Conservation (phyloP, 371 early-diverging fungal species). For the Dichotomocladium elegans region DNA sequence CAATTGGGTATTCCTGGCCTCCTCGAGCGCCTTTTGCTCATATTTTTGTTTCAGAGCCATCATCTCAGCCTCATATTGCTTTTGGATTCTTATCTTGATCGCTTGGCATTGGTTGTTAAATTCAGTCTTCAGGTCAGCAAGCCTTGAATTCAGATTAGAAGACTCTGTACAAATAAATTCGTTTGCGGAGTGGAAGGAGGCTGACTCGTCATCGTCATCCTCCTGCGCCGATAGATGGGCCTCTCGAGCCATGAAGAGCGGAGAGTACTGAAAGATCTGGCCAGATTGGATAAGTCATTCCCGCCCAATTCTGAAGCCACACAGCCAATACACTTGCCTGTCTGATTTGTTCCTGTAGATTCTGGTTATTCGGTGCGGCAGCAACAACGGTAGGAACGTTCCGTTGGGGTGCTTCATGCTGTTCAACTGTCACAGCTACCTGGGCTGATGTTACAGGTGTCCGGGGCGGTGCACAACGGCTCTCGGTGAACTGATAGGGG, state of each 20-base stretch:
- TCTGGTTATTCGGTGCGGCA: background rate
- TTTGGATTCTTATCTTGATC: background rate
- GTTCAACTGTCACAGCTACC: background rate
- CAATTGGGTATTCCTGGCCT: too few relatives aligned
- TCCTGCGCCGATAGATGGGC: background rate
- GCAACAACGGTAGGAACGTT: background rate
- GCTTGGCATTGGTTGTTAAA: constrained; percentile 2
- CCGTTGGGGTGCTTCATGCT: background rate
- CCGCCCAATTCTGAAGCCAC: background rate
- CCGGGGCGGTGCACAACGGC: too few relatives aligned
- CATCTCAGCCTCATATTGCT: background rate
- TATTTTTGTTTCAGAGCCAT: background rate
- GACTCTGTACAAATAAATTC: background rate
- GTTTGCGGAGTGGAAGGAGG: constrained; percentile 4
- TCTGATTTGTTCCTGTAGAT: background rate
- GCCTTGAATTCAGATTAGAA: background rate
- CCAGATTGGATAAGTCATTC: background rate
- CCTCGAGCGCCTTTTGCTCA: background rate
- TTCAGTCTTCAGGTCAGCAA: background rate
- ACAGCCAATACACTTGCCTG: background rate
- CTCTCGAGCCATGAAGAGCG: background rate
- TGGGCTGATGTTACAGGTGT: background rate
- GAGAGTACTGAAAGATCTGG: background rate
- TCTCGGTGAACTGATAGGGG: background rate
- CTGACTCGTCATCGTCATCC: background rate